Conservation (phyloP, 257 asterid genomes). For the Solanum commersonii region DNA sequence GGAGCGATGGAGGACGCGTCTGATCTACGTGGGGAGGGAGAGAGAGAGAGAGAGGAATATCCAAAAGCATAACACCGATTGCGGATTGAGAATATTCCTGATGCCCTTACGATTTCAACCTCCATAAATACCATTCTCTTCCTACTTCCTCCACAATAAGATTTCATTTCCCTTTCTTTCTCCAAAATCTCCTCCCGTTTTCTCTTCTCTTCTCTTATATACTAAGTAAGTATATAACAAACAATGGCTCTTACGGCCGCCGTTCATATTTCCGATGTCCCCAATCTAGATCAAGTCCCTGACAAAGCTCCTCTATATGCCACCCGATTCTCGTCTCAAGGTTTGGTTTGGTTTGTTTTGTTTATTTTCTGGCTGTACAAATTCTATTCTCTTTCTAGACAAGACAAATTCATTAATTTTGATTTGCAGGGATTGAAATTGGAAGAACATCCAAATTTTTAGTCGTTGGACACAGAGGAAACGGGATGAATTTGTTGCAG, state of each 20-base stretch:
- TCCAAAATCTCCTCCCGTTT: background rate
- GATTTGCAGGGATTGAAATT: slow-evolving; percentile 25
- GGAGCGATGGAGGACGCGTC: background rate
- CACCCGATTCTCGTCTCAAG: slow-evolving; percentile 33
- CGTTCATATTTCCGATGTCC: slow-evolving; percentile 82
- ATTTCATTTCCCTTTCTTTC: background rate
- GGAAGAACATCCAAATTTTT: slow-evolving; percentile 48
- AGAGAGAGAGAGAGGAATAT: slow-evolving; percentile 31
- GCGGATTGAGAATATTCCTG: slow-evolving; percentile 42
- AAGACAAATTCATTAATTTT: background rate
- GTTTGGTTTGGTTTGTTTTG: slow-evolving; percentile 37
- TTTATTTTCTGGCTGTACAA: too few species aligned
- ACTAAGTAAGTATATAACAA: background rate
- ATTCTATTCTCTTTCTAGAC: background rate
- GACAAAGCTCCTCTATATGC: slow-evolving; percentile 40
- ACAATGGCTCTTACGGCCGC: slow-evolving; percentile 91
- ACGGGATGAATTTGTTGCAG: slow-evolving; percentile 85
- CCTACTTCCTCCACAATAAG: background rate
- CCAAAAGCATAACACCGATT: slow-evolving; percentile 47
- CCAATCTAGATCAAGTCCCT: slow-evolving; percentile 67
- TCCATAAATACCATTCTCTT: background rate
- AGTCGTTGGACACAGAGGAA: slow-evolving; percentile 92
- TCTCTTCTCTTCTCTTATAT: background rate
- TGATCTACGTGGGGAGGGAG: background rate
- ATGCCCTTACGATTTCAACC: background rate